Percentiles rank a stretch among this genome's conserved stretches.
These are phyloP conservation scores for Xylaria digitata DNA, from an alignment of 2,329 filamentous ascomycete genomes.

Conservation along the genomic window DNA sequence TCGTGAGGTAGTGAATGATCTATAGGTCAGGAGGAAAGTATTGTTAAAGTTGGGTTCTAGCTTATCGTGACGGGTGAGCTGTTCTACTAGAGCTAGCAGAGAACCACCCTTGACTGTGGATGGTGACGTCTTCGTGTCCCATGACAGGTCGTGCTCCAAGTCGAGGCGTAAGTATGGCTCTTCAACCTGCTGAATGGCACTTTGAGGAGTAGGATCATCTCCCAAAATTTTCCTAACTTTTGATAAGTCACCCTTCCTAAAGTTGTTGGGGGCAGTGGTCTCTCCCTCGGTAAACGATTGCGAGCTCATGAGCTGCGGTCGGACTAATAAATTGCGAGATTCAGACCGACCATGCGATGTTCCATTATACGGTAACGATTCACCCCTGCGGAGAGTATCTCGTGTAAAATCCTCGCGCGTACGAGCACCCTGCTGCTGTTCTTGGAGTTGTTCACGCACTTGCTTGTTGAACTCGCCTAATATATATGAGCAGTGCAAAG, in stretches of 20 bases:
- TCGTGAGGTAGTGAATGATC: conserved; percentile 89
- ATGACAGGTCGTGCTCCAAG: conserved; percentile 87
- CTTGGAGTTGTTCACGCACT: neutral
- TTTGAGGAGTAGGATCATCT: conserved; percentile 68
- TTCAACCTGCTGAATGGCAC: conserved; percentile 66
- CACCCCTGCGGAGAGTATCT: conserved; percentile 67
- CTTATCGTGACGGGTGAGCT: conserved; percentile 94
- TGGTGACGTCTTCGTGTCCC: conserved; percentile 82
- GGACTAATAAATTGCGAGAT: conserved; percentile 58
- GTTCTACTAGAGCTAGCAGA: conserved; percentile 88
- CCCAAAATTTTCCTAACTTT: conserved; percentile 76
- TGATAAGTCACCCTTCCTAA: conserved; percentile 69
- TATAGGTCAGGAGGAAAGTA: conserved; percentile 96
- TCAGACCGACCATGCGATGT: conserved; percentile 67
- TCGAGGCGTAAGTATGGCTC: conserved; percentile 89
- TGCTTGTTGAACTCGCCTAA: conserved; percentile 58
- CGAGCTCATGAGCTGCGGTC: conserved; percentile 63
- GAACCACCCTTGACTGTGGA: conserved; percentile 89
- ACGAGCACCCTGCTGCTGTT: conserved; percentile 50
- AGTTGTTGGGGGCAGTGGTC: conserved; percentile 58
- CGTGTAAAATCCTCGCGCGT: conserved; percentile 60
- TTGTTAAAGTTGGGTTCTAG: conserved; percentile 96
- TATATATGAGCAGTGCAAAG: conserved; percentile 83
- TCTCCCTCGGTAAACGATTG: conserved; percentile 76
- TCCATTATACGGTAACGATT: conserved; percentile 65